A percentile compares a stretch with the other conserved stretches of the same genome.
Evolutionary conservation across 306 rosid genomes (phyloP).

Genomic region (Leucaena leucocephala): DNA sequence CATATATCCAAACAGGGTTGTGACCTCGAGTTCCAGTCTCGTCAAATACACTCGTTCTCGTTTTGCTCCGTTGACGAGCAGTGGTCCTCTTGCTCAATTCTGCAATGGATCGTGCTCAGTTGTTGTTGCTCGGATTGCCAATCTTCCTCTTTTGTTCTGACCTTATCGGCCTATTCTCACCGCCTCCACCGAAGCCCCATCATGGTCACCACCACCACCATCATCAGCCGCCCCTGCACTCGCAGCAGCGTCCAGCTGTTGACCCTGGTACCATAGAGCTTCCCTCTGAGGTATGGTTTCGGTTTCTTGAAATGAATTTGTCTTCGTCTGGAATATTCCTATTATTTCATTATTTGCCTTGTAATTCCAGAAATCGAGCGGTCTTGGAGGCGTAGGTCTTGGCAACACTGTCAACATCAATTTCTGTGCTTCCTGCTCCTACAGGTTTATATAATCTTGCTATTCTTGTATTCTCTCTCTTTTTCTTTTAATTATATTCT

Average conservation of each 20-base stretch:
- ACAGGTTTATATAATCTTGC: slow-evolving; percentile 42
- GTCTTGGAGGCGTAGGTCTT: slow-evolving; percentile 48
- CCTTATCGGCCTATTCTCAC: slow-evolving; percentile 54
- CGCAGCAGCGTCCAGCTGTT: slow-evolving; percentile 21
- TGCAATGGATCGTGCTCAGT: slow-evolving; percentile 66
- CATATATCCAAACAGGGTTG: background rate
- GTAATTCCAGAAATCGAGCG: slow-evolving; percentile 48
- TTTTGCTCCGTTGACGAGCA: background rate
- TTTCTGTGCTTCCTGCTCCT: slow-evolving; percentile 80
- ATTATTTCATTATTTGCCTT: background rate
- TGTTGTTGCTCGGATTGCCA: slow-evolving; percentile 62
- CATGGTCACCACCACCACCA: slow-evolving; percentile 41
- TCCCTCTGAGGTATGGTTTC: slow-evolving; percentile 36
- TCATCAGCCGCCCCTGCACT: slow-evolving; percentile 23
- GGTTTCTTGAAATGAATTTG: background rate
- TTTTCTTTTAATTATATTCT: background rate
- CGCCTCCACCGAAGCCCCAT: slow-evolving; percentile 45
- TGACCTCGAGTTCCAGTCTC: background rate
- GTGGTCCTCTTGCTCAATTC: background rate
- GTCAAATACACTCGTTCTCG: background rate
- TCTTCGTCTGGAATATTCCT: background rate
- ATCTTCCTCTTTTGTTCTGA: slow-evolving; percentile 68
- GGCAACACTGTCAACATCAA: slow-evolving; percentile 66
- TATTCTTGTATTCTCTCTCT: background rate
- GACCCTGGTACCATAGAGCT: slow-evolving; percentile 39